Evolutionary conservation across 352 stramenopile species (phyloP), one percentile per base, ranked within the genome.

Genomic region (Phytophthora citricola): DNA sequence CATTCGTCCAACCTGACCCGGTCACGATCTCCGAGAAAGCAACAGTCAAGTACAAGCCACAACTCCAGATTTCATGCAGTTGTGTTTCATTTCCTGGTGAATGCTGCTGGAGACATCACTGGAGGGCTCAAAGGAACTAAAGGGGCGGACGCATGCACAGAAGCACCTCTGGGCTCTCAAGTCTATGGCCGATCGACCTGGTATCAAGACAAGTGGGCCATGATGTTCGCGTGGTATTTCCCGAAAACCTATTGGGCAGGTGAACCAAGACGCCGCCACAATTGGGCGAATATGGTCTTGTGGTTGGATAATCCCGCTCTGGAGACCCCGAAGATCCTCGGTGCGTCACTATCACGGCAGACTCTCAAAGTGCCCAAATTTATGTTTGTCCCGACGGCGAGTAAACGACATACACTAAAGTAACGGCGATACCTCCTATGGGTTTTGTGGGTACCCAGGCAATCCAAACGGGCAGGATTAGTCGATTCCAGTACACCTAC

Each of bases 241-340:
- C n/a, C n/a, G n/a, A 53, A 51, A 26, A 43, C 34, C 3, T 41
- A 17, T 0, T 41, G 36, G 12, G 36, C 10, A 17, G 36, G 11
- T 7, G 36, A 4, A 7, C 2, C 36, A 12, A 1, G 34, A 39
- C 29, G 24, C 5, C 14, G 44, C 10, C 41, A 50, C 24, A 29
- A 31, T 17, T 55, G 56, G 56, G 22, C 47, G 22, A 56, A 31
- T 49, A 15, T 48, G 8, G 46, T 63, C 2, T n/a, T 63, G 15
- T 63, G 56, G 56, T 10, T 63, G 8, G 56, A 63, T 20, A 63
- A 63, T 20, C 45, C 56, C 9, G 31, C 49, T 14, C 17, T 56
- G 6, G 49, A 45, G 14, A 26, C 17, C 2, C 20, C 49, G 0
- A 56, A 17, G 2, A 46, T 56, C 1, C 20, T 56, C 5, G 20